Conservation (phyloP, 176 grass and related monocot genomes). For the Elaeis guineensis region DNA sequence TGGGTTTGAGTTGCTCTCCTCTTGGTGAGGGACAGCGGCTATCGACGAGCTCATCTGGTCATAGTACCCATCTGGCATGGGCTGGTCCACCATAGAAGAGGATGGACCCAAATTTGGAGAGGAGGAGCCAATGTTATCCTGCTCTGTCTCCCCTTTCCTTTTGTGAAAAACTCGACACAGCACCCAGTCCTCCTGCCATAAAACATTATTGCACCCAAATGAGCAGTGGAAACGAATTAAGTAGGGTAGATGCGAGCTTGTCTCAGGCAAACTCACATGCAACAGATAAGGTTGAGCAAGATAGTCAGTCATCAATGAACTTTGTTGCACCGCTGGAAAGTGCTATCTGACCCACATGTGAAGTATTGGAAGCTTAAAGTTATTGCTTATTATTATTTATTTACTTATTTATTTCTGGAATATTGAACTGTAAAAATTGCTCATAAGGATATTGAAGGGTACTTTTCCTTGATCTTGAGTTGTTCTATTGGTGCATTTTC, state of each 20-base stretch:
- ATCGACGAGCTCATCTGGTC: constrained; percentile 21
- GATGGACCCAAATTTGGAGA: constrained; percentile 26
- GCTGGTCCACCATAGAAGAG: constrained; percentile 7
- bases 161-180: constrained; percentile 89
- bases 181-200: constrained; percentile 77
- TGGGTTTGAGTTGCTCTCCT: constrained; percentile 19
- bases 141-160: constrained; percentile 40
- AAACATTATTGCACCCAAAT: background rate
- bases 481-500: too few relatives aligned
- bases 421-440: too few relatives aligned
- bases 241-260: background rate
- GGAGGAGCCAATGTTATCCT: constrained; percentile 20
- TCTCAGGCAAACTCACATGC: background rate
- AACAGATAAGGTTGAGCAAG: too few relatives aligned
- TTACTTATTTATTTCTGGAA: too few relatives aligned
- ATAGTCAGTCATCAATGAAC: too few relatives aligned
- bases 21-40: background rate
- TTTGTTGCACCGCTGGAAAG: too few relatives aligned
- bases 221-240: background rate
- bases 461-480: too few relatives aligned
- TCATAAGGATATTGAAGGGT: too few relatives aligned
- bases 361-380: too few relatives aligned
- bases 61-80: constrained; percentile 15
- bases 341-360: too few relatives aligned
- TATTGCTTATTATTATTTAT: too few relatives aligned